These are phyloP conservation scores for Syzygium malaccense DNA, from an alignment of 441 rosid species.

Conservation along the genomic window DNA sequence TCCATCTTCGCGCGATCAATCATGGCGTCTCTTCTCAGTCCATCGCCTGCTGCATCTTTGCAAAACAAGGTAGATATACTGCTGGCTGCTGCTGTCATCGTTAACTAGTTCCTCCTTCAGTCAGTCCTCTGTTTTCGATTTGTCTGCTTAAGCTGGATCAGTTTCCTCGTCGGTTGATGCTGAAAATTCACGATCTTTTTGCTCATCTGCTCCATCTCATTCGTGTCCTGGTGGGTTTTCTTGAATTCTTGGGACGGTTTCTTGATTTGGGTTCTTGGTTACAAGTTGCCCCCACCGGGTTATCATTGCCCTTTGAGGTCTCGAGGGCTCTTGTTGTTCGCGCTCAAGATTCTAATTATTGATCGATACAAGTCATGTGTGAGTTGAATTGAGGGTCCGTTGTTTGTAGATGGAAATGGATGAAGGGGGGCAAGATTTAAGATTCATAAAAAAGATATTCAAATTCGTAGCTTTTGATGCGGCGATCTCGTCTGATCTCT, in stretches of 20 bases:
- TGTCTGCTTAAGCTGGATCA: background rate
- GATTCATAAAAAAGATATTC: no score
- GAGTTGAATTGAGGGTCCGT: background rate
- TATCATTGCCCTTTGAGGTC: background rate
- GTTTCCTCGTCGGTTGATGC: background rate
- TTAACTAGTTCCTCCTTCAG: background rate
- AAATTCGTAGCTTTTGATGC: background rate
- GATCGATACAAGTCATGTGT: background rate
- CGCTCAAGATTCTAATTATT: background rate
- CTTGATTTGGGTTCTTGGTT: background rate
- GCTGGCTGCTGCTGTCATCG: background rate
- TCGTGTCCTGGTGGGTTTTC: background rate
- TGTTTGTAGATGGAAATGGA: background rate
- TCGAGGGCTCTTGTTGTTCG: background rate
- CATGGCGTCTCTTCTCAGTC: conserved; percentile 55
- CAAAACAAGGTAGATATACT: conserved; percentile 35
- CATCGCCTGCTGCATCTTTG: conserved; percentile 23
- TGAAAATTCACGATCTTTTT: background rate
- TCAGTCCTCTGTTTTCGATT: background rate
- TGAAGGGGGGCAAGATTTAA: background rate
- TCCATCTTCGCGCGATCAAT: background rate
- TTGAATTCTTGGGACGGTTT: background rate
- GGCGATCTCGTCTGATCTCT: background rate
- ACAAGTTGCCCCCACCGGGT: background rate
- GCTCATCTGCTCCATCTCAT: background rate